A percentile compares a stretch with the other conserved stretches of the same genome.
Evolutionary conservation across 2,329 filamentous ascomycete genomes (phyloP).

Genomic region (Hypocrella siamensis): DNA sequence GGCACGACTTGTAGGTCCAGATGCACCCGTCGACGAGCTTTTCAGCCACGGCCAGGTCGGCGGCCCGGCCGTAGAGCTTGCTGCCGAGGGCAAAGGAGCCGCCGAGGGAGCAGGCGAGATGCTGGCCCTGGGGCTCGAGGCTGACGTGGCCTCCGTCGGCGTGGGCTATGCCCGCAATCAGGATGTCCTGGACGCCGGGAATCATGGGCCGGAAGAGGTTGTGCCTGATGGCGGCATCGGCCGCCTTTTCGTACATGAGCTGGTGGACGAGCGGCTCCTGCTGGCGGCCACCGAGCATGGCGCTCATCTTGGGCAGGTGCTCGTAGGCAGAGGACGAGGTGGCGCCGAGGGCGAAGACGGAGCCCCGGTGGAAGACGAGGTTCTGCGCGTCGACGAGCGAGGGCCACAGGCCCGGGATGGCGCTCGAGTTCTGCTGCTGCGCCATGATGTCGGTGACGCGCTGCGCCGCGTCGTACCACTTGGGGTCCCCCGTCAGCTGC

Average conservation of each 20-base stretch:
- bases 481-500: conserved; percentile 51
- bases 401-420: conserved; percentile 61
- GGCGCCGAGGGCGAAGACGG: conserved; percentile 30
- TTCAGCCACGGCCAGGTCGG: conserved; percentile 45
- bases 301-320: conserved; percentile 44
- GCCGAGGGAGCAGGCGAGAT: conserved; percentile 37
- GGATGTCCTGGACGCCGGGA: conserved; percentile 42
- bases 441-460: conserved; percentile 53
- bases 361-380: conserved; percentile 24
- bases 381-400: conserved; percentile 41
- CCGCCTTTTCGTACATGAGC: conserved; percentile 44
- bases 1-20: conserved; percentile 48
- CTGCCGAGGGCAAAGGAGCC: conserved; percentile 54
- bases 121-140: conserved; percentile 1
- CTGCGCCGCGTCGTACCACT: conserved; percentile 60
- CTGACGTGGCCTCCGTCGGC: conserved; percentile 23
- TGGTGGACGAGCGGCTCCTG: conserved; percentile 39
- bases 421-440: conserved; percentile 47
- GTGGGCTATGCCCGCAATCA: conserved; percentile 35
- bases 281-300: conserved; percentile 47
- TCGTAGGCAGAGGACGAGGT: conserved; percentile 41
- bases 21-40: conserved; percentile 51
- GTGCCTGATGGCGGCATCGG: conserved; percentile 43
- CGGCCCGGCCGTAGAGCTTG: conserved; percentile 41
- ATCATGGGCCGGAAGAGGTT: conserved; percentile 57